phyloP scores from a whole-genome alignment of 1,284 basidiomycete species.

The Ganoderma lingzhi region DNA sequence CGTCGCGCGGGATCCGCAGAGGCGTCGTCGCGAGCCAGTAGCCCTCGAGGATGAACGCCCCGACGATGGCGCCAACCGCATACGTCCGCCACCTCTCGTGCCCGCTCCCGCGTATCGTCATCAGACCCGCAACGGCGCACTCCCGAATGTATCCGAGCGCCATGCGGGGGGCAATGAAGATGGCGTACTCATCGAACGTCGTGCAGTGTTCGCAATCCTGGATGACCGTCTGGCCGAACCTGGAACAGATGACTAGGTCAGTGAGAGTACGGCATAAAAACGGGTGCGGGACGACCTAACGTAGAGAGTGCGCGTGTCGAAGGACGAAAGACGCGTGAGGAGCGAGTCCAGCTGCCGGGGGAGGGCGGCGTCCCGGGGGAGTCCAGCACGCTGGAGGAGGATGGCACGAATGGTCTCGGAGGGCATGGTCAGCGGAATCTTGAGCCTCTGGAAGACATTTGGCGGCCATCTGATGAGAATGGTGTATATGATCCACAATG shows the following conservation, averaged over 20 bases:
- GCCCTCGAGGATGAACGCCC: conserved; percentile 57
- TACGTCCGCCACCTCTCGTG: conserved; percentile 58
- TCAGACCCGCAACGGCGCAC: conserved; percentile 60
- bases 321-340: conserved; percentile 61
- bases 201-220: conserved; percentile 69
- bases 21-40: conserved; percentile 59
- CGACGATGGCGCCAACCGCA: conserved; percentile 56
- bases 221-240: conserved; percentile 72
- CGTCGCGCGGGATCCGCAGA: conserved; percentile 52
- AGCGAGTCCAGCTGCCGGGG: conserved; percentile 59
- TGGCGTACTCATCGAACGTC: conserved; percentile 62
- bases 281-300: conserved; percentile 53
- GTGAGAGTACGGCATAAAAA: conserved; percentile 35
- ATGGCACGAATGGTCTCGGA: conserved; percentile 58
- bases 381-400: conserved; percentile 49
- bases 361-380: conserved; percentile 42
- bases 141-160: conserved; percentile 67
- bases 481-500: conserved; percentile 58
- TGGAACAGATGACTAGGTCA: conserved; percentile 1
- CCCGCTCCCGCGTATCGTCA: conserved; percentile 48
- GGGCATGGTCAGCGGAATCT: conserved; percentile 61
- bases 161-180: conserved; percentile 61
- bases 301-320: conserved; percentile 66
- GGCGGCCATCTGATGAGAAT: conserved; percentile 60
- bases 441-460: conserved; percentile 67